phyloP scores from a whole-genome alignment of 2,329 filamentous ascomycete genomes.

The Mycogone perniciosa region DNA sequence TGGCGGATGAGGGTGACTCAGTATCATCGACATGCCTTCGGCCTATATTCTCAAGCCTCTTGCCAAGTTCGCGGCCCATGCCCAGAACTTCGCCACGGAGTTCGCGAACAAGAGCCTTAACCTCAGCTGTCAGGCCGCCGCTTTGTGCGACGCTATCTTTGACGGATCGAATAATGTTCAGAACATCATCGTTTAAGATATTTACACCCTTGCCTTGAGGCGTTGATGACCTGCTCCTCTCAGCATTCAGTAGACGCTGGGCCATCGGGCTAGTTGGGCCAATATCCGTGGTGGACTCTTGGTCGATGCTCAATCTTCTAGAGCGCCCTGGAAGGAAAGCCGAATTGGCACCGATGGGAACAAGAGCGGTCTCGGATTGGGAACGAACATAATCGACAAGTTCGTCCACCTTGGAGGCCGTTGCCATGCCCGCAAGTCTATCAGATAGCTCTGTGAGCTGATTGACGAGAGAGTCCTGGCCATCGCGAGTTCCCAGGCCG shows the following conservation, averaged over 20 bases:
- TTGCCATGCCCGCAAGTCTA: conserved; percentile 59
- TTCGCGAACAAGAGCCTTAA: conserved; percentile 85
- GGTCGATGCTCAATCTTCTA: conserved; percentile 36
- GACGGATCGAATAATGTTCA: conserved; percentile 76
- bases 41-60: conserved; percentile 69
- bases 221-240: conserved; percentile 39
- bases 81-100: conserved; percentile 86
- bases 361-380: conserved; percentile 39
- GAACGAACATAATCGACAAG: conserved; percentile 57
- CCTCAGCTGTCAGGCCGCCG: conserved; percentile 83
- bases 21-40: conserved; percentile 39
- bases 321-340: conserved; percentile 4
- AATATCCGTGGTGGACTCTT: conserved; percentile 31
- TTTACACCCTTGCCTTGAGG: conserved; percentile 39
- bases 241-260: conserved; percentile 37
- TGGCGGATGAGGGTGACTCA: conserved; percentile 34
- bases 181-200: conserved; percentile 67
- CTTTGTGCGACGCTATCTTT: conserved; percentile 87
- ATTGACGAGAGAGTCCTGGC: conserved; percentile 68
- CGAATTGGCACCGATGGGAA: conserved; percentile 19
- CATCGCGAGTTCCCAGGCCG: conserved; percentile 95
- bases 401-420: conserved; percentile 60
- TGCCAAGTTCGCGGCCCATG: conserved; percentile 87
- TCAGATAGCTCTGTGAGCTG: conserved; percentile 68
- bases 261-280: conserved; percentile 28